Evolutionary conservation across 192 early-diverging fungal species (phyloP), one percentile per base, ranked within the genome.

Genomic region (Entomortierella chlamydospora): DNA sequence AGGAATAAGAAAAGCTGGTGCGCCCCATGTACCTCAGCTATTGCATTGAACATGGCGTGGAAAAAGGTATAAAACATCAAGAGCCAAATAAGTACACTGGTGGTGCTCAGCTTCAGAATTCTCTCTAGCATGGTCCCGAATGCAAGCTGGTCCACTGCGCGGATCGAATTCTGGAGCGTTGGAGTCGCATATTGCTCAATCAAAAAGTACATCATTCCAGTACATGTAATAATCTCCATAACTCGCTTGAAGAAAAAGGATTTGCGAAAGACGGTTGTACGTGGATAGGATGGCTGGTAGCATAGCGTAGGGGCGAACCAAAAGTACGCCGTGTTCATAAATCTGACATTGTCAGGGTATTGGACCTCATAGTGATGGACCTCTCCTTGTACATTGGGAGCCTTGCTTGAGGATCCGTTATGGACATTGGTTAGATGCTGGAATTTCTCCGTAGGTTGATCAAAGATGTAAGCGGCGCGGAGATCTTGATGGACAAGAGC

Each of bases 1-100:
- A n/a, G n/a, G n/a, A n/a, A n/a, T n/a, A n/a, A n/a, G n/a, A n/a
- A n/a, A n/a, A n/a, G n/a, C n/a, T n/a, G n/a, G n/a, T n/a, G n/a
- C n/a, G n/a, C n/a, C 34, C 4, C 10, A 37, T 37, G 10, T 64
- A 88, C 87, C 84, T 94, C 93, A 13, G 91, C 93, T 18, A 95
- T 61, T 15, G 90, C 89, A 63, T 97, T 97, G 51, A 95, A 85
- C 18, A 67, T 88, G 5, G 91, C 85, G 61, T 97, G 95, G 83
- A 97, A 97, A 13, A 95, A 76, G 9, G 90, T 86, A 56, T 94
- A 96, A 79, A 97, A 97, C 79, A 94, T 92, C n/a, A 95, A 73
- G 20, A 97, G 85, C 95, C 95, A 97, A 49, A 97, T 89, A 0
- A 88, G 83, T 2, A 94, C 92, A 69, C 88, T 90, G 25, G 89